Conservation (phyloP, 768 basidiomycete genomes). For the Hysterangium stoloniferum region DNA sequence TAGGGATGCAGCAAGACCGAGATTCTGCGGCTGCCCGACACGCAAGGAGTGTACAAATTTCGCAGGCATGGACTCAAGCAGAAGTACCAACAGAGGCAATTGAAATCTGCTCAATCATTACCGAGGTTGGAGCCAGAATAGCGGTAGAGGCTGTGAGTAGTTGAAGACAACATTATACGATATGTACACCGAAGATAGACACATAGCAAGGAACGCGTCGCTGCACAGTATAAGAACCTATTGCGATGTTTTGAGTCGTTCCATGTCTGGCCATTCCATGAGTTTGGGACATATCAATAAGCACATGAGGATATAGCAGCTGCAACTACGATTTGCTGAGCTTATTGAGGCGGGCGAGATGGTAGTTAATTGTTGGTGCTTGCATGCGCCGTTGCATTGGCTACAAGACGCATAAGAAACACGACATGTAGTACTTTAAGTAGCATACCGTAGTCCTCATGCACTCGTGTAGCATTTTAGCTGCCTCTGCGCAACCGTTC, state of each 20-base stretch:
- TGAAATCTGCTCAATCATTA: constrained; percentile 6
- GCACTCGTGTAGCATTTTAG: constrained; percentile 62
- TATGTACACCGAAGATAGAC: not conserved
- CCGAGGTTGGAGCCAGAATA: constrained; percentile 8
- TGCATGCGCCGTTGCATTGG: constrained; percentile 60
- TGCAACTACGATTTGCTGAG: constrained; percentile 46
- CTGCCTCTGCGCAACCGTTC: constrained; percentile 45
- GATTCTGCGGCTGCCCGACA: constrained; percentile 48
- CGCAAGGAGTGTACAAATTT: constrained; percentile 33
- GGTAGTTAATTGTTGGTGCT: constrained; percentile 81
- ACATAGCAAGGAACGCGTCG: not conserved
- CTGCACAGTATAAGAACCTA: not conserved
- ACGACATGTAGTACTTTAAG: constrained; percentile 6
- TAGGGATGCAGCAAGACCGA: constrained; percentile 46
- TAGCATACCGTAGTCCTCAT: constrained; percentile 76
- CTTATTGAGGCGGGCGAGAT: constrained; percentile 74
- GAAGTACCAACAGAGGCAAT: constrained; percentile 1
- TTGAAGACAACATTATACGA: not conserved
- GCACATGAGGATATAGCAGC: too few relatives aligned
- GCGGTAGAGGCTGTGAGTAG: not conserved
- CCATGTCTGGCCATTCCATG: too few relatives aligned
- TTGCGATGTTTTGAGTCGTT: not conserved
- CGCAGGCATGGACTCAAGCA: not conserved
- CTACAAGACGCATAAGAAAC: constrained; percentile 29
- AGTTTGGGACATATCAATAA: too few relatives aligned